Conservation (phyloP, 805 yeast genomes). For the Yarrowia keelungensis region DNA sequence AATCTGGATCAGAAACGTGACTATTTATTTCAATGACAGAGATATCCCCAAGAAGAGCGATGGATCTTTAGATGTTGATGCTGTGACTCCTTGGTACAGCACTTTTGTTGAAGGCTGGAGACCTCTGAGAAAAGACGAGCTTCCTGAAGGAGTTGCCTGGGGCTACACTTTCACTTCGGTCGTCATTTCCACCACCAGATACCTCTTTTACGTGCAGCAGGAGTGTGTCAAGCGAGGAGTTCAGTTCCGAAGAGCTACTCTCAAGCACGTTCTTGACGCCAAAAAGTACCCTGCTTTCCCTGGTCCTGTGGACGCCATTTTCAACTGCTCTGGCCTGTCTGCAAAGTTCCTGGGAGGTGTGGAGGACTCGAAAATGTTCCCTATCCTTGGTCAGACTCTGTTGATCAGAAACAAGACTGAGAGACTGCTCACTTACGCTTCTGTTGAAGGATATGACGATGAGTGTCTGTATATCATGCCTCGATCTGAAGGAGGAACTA, state of each 20-base stretch:
- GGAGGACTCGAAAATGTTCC: slow-evolving; percentile 64
- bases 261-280: slow-evolving; percentile 67
- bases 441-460: slow-evolving; percentile 25
- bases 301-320: slow-evolving; percentile 56
- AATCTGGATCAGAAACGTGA: slow-evolving; percentile 27
- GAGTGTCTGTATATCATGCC: slow-evolving; percentile 39
- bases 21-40: slow-evolving; percentile 21
- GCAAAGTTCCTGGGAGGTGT: slow-evolving; percentile 71
- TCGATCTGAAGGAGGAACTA: slow-evolving; percentile 42
- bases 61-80: slow-evolving; percentile 7
- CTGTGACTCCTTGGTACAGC: slow-evolving; percentile 37
- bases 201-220: slow-evolving; percentile 57
- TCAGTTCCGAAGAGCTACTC: slow-evolving; percentile 54
- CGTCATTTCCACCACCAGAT: slow-evolving; percentile 76
- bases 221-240: slow-evolving; percentile 60
- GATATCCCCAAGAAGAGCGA: slow-evolving; percentile 27
- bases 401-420: slow-evolving; percentile 32
- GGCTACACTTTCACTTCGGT: slow-evolving; percentile 67
- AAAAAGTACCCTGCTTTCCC: slow-evolving; percentile 32
- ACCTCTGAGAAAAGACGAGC: slow-evolving; percentile 49
- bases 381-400: slow-evolving; percentile 73
- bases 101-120: slow-evolving; percentile 36
- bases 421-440: slow-evolving; percentile 16
- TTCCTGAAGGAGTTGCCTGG: slow-evolving; percentile 61
- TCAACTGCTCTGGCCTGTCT: slow-evolving; percentile 82